Evolutionary conservation across 306 rosid genomes (phyloP).

Genomic region (Prunus mongolica): DNA sequence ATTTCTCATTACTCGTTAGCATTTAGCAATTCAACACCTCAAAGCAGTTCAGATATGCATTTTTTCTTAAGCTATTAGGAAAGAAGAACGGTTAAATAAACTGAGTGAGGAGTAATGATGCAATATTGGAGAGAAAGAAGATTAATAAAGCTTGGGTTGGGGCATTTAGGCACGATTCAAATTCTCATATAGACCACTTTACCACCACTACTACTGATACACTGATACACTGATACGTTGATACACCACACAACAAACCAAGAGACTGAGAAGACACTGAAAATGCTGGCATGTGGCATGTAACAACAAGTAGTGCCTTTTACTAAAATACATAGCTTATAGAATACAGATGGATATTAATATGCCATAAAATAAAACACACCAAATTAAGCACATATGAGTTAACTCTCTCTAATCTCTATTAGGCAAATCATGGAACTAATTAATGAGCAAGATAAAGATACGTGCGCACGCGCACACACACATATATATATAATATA

Average conservation of each 20-base stretch:
- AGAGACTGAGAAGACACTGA: conserved; percentile 20
- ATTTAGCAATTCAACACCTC: too few relatives aligned
- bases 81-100: too few relatives aligned
- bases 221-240: conserved; percentile 2
- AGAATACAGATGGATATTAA: conserved; percentile 16
- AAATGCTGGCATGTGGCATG: conserved; percentile 39
- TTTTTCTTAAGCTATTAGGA: too few relatives aligned
- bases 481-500: background rate
- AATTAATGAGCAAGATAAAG: conserved; percentile 14
- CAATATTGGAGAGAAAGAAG: too few relatives aligned
- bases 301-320: conserved; percentile 16
- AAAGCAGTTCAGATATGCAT: too few relatives aligned
- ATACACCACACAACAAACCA: conserved; percentile 28
- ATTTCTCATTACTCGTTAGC: too few relatives aligned
- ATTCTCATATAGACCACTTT: conserved; percentile 24
- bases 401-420: conserved; percentile 20
- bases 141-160: background rate
- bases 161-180: conserved; percentile 27
- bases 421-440: conserved; percentile 18
- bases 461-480: background rate
- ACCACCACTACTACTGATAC: conserved; percentile 30
- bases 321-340: conserved; percentile 3
- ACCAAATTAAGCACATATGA: conserved; percentile 17
- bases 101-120: too few relatives aligned
- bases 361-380: conserved; percentile 29